Base-by-base conservation (phyloP, 371 early-diverging fungal species). In the Mortierella sp. region DNA sequence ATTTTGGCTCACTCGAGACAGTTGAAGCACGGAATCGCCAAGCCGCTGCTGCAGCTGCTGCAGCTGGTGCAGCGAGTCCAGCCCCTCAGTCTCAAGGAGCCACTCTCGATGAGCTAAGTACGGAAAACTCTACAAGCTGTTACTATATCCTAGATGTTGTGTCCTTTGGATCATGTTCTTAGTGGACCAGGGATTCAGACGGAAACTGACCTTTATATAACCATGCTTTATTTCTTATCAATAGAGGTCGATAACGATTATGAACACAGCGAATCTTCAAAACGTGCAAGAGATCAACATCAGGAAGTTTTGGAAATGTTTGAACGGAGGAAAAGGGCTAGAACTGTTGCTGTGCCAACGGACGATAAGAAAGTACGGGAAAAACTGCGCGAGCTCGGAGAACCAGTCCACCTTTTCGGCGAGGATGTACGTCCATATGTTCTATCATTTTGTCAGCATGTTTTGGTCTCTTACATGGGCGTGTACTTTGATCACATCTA, bases 351-450 rank as follows among this genome's bases (percentile, higher is more conserved):
- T 6, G 94, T 97, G 0, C 98, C 98, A 7, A 98, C 98, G 4
- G 94, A 95, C 53, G 98, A 98, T 79, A 71, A 71, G 12, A 84
- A 89, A 51, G 98, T 98, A 24, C 80, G 93, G 21, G 82, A 81
- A 34, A 80, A 86, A 55, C 84, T 98, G 48, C 84, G 95, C 50
- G 92, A 94, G 37, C 80, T 91, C 39, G 89, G 86, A 2, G 92
- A 96, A 55, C 98, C 98, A 0, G 88, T 92, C 55, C 94, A 94
- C 62, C 81, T 96, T 2, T 98, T 98, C 73, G 97, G 91, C 43
- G 98, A 98, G 89, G 96, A 95, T 41, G 95, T 94, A 91, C 70
- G 82, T 70, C 15, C 5, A n/a, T n/a, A n/a, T n/a, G n/a, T n/a
- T n/a, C n/a, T n/a, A n/a, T n/a, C n/a, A n/a, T n/a, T n/a, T n/a